Evolutionary conservation across 1,284 basidiomycete species (phyloP).

Genomic region (Puccinia sorghi): DNA sequence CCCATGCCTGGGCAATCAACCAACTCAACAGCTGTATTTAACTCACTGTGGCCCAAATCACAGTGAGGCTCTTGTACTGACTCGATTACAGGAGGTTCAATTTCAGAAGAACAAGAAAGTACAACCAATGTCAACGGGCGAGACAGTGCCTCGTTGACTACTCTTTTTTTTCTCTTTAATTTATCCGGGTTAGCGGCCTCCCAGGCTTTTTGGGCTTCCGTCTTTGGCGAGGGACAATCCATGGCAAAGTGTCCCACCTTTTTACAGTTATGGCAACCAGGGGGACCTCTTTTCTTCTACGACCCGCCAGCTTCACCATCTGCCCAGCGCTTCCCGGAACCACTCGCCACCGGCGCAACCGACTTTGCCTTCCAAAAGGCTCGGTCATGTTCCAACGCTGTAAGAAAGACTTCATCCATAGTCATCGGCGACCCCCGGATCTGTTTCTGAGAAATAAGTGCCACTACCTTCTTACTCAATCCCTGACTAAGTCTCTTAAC

Average conservation of each 20-base stretch:
- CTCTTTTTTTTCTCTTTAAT: neutral
- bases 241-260: neutral
- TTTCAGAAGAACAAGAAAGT: too few species aligned
- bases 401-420: neutral
- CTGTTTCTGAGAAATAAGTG: neutral
- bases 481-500: neutral
- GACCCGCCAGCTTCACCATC: neutral
- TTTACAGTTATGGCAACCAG: neutral
- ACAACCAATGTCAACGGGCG: neutral
- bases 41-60: neutral
- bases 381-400: neutral
- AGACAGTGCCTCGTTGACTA: neutral
- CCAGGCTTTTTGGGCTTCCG: neutral
- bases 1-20: too few species aligned
- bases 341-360: neutral
- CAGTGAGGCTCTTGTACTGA: neutral
- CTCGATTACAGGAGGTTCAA: neutral
- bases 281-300: neutral
- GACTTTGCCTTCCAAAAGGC: neutral
- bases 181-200: neutral
- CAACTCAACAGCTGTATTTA: too few species aligned
- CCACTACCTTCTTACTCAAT: neutral
- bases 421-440: neutral
- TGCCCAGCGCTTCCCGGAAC: neutral
- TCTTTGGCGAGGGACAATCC: neutral